phyloP scores from a whole-genome alignment of 148 eudicot species.

The Vaccinium vitisidaea region DNA sequence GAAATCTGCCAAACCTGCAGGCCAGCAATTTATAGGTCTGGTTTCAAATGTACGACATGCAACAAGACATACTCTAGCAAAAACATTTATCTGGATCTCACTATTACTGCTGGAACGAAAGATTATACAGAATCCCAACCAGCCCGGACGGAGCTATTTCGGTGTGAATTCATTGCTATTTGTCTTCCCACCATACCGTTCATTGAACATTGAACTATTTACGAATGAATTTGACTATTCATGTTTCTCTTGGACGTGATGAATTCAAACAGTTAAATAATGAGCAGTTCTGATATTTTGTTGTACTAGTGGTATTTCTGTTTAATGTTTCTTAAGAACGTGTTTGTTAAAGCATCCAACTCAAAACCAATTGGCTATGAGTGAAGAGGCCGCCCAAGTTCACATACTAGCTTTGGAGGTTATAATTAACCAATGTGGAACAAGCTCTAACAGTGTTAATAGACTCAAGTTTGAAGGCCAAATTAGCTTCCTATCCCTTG shows the following conservation, averaged over 20 bases:
- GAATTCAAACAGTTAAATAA: constrained; percentile 1
- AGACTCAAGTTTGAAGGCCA: background rate
- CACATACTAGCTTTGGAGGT: too few species aligned
- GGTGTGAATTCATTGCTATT: constrained; percentile 40
- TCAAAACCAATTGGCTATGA: too few species aligned
- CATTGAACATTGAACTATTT: background rate
- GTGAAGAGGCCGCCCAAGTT: too few species aligned
- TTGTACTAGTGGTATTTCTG: background rate
- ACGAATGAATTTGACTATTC: background rate
- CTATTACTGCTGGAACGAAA: constrained; percentile 79
- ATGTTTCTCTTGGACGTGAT: background rate
- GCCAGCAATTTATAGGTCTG: constrained; percentile 91
- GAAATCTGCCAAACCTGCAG: constrained; percentile 36
- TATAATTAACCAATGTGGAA: too few species aligned
- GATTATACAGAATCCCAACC: constrained; percentile 67
- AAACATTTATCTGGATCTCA: constrained; percentile 87
- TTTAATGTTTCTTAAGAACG: background rate
- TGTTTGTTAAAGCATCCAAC: too few species aligned
- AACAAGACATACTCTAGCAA: constrained; percentile 87
- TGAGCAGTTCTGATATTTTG: background rate
- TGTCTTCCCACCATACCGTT: background rate
- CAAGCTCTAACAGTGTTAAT: background rate
- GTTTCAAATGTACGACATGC: constrained; percentile 78
- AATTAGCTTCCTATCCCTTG: background rate
- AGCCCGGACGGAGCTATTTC: constrained; percentile 74